A percentile compares a stretch with the other conserved stretches of the same genome.
Conservation (phyloP, 192 early-diverging fungal species). For the Obelidium mucronatum region DNA sequence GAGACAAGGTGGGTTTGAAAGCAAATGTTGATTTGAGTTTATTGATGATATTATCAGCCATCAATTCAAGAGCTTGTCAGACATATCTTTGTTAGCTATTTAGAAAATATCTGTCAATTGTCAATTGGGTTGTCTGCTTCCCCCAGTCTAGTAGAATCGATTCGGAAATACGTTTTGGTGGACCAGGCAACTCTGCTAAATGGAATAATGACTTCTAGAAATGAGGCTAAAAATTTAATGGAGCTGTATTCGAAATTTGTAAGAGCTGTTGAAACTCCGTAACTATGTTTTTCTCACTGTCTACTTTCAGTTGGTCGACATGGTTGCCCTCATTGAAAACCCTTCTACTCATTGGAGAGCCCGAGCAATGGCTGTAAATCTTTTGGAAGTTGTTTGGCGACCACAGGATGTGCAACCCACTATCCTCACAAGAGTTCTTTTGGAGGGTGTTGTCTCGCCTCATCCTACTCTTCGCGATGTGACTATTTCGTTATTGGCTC, state of each 20-base stretch:
- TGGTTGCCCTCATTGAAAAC: conserved; percentile 68
- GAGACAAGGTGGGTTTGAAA: conserved; percentile 60
- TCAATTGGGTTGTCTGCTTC: conserved; percentile 13
- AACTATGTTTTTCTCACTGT: background rate
- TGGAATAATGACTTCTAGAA: background rate
- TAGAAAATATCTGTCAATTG: conserved; percentile 48
- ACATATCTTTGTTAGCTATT: conserved; percentile 68
- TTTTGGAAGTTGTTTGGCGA: conserved; percentile 76
- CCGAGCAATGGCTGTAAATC: conserved; percentile 78
- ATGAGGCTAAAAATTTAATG: background rate
- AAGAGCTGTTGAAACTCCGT: background rate
- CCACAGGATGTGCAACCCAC: conserved; percentile 64
- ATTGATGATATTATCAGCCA: conserved; percentile 41
- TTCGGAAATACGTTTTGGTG: background rate
- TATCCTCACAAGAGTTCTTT: conserved; percentile 63
- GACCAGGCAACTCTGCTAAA: conserved; percentile 7
- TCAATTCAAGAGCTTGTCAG: conserved; percentile 72
- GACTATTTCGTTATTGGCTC: conserved; percentile 64
- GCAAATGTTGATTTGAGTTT: background rate
- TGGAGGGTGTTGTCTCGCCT: conserved; percentile 72
- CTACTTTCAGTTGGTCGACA: conserved; percentile 24
- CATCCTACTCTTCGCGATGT: conserved; percentile 75
- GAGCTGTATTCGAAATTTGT: conserved; percentile 8
- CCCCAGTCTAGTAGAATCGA: background rate
- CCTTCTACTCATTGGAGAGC: conserved; percentile 83